Percentiles rank a stretch among this genome's conserved stretches.
phyloP scores from a whole-genome alignment of 495 filamentous ascomycete species.

The Neurospora discreta region DNA sequence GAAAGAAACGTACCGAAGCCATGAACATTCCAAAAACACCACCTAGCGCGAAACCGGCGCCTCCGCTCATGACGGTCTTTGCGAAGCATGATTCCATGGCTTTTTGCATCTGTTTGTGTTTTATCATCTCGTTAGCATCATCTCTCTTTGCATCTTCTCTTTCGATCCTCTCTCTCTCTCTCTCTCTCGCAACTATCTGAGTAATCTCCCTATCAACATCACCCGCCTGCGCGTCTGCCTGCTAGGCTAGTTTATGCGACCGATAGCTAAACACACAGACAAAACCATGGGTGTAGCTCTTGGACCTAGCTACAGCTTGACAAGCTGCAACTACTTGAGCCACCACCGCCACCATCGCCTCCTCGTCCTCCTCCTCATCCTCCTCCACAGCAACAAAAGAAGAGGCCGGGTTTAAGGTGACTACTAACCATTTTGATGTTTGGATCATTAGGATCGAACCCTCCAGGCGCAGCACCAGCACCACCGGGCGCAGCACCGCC shows the following conservation, averaged over 20 bases:
- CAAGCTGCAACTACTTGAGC: not conserved
- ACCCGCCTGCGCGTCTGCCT: not conserved
- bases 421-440: conserved; percentile 25
- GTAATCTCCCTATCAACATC: not conserved
- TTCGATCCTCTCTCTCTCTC: not conserved
- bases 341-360: not conserved
- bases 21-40: conserved; percentile 93
- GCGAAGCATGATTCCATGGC: conserved; percentile 82
- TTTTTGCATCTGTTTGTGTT: conserved; percentile 53
- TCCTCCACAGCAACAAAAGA: not conserved
- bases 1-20: conserved; percentile 57
- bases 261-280: not conserved
- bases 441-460: conserved; percentile 30
- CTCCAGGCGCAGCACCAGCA: conserved; percentile 1
- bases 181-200: not conserved
- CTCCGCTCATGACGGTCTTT: conserved; percentile 74
- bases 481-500: not conserved
- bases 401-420: not conserved
- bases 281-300: not conserved
- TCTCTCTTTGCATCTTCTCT: not conserved
- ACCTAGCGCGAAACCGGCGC: conserved; percentile 81
- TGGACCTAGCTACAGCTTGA: not conserved
- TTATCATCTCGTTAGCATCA: conserved; percentile 3
- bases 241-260: not conserved
- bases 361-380: not conserved